Conservation (phyloP, 2,329 filamentous ascomycete genomes). For the Apiospora phragmitis region DNA sequence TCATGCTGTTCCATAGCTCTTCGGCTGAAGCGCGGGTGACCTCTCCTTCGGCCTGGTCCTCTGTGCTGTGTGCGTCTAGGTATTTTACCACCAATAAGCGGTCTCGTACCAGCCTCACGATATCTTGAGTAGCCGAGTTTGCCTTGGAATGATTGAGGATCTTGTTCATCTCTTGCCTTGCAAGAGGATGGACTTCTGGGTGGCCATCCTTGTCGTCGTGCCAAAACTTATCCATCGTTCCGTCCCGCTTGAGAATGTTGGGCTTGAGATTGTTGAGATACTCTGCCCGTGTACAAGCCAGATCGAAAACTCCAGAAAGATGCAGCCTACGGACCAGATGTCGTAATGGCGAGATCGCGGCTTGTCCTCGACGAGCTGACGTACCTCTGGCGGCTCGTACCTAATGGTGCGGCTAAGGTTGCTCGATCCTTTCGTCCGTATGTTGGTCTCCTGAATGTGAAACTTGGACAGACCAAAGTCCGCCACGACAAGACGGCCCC, state of each 20-base stretch:
- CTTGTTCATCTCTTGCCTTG: not conserved
- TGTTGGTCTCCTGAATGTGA: slow-evolving; percentile 5
- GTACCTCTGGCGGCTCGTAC: slow-evolving; percentile 19
- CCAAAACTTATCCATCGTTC: not conserved
- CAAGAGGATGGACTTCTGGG: not conserved
- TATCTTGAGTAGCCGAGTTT: not conserved
- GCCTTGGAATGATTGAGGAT: not conserved
- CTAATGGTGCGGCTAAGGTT: slow-evolving; percentile 1
- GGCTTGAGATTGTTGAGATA: not conserved
- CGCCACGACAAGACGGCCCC: slow-evolving; percentile 16
- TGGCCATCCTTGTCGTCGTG: not conserved
- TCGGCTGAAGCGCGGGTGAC: not conserved
- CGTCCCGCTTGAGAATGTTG: not conserved
- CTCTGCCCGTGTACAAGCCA: slow-evolving; percentile 14
- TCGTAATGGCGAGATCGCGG: slow-evolving; percentile 18
- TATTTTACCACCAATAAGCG: not conserved
- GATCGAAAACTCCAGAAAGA: slow-evolving; percentile 17
- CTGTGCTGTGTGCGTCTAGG: fast-evolving
- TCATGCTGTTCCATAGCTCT: not conserved
- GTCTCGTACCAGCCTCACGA: not conserved
- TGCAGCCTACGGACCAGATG: slow-evolving; percentile 19
- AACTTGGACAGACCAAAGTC: slow-evolving; percentile 21
- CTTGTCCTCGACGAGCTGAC: not conserved
- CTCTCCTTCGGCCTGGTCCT: not conserved
- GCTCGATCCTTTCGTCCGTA: not conserved